Conservation (phyloP, 495 filamentous ascomycete species). For the Recurvomyces mirabilis region DNA sequence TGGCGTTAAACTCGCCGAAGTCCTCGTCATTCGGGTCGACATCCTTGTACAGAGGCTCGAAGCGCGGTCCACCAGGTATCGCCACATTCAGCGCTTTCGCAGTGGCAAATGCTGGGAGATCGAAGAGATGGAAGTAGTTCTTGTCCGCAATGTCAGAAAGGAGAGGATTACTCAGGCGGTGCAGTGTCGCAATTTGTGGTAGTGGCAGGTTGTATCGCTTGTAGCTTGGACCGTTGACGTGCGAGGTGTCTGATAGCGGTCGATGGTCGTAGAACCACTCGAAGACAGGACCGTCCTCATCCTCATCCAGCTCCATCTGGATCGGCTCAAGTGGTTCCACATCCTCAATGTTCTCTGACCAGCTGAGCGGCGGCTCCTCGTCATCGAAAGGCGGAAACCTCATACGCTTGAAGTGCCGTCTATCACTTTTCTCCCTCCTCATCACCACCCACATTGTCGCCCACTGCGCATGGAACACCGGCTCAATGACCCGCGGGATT, state of each 20-base stretch:
- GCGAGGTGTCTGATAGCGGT: slow-evolving; percentile 78
- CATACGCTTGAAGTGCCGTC: slow-evolving; percentile 97
- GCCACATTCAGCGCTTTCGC: slow-evolving; percentile 97
- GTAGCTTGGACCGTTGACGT: slow-evolving; percentile 95
- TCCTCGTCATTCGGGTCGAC: slow-evolving; percentile 99
- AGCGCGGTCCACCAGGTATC: slow-evolving; percentile 90
- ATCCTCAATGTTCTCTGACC: slow-evolving; percentile 98
- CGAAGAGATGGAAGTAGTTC: slow-evolving; percentile 98
- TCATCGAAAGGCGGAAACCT: slow-evolving; percentile 98
- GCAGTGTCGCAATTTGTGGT: slow-evolving; percentile 91
- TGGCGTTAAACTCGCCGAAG: slow-evolving; percentile 99
- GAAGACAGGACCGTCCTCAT: slow-evolving; percentile 81
- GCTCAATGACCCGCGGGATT: slow-evolving; percentile 92
- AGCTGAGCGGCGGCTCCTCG: slow-evolving; percentile 93
- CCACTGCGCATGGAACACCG: slow-evolving; percentile 98
- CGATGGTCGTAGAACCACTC: slow-evolving; percentile 99
- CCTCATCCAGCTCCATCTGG: slow-evolving; percentile 95
- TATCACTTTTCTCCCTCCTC: slow-evolving; percentile 94
- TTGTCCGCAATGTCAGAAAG: slow-evolving; percentile 87
- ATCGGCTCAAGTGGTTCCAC: slow-evolving; percentile 97
- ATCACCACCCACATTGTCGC: slow-evolving; percentile 99
- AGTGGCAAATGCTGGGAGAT: slow-evolving; percentile 86
- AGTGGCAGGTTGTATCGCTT: slow-evolving; percentile 90
- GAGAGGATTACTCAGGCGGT: slow-evolving; percentile 82
- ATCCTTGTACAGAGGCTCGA: slow-evolving; percentile 97